These are phyloP conservation scores for Symbiodinium natans DNA, from an alignment of 73 alveolate species.

Conservation along the genomic window DNA sequence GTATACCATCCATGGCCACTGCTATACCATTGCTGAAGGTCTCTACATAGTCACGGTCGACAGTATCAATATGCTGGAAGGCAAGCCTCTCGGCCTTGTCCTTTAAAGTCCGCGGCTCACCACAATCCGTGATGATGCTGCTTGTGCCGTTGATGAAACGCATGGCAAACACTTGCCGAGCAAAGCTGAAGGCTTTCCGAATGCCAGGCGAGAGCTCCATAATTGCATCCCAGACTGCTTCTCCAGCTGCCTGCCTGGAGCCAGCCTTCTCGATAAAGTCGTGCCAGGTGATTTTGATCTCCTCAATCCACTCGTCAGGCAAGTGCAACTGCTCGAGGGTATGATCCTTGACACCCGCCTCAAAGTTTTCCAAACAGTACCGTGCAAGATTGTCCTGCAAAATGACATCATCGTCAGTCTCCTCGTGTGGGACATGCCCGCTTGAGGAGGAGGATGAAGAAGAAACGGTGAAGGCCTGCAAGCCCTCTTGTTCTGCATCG, in stretches of 20 bases:
- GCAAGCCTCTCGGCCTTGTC: neutral
- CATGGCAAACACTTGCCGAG: neutral
- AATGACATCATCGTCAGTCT: neutral
- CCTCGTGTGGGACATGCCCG: neutral
- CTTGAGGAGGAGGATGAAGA: neutral
- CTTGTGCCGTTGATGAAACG: neutral
- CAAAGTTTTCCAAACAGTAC: neutral
- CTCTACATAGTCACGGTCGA: neutral
- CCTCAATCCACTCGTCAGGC: slow-evolving; percentile 4
- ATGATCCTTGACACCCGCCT: neutral
- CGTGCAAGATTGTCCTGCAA: neutral
- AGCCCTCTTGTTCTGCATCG: neutral
- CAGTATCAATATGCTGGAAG: neutral
- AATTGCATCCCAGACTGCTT: slow-evolving; percentile 21
- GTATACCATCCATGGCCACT: neutral
- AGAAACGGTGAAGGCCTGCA: neutral
- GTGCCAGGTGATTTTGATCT: neutral
- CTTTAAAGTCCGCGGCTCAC: neutral
- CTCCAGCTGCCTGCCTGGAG: slow-evolving; percentile 38
- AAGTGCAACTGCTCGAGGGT: neutral
- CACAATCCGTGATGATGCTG: neutral
- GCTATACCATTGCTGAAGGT: neutral
- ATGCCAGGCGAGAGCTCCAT: neutral
- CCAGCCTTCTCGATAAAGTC: neutral
- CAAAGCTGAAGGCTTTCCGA: neutral